phyloP scores from a whole-genome alignment of 164 flowering plant species.

The Vitis rotundifolia region DNA sequence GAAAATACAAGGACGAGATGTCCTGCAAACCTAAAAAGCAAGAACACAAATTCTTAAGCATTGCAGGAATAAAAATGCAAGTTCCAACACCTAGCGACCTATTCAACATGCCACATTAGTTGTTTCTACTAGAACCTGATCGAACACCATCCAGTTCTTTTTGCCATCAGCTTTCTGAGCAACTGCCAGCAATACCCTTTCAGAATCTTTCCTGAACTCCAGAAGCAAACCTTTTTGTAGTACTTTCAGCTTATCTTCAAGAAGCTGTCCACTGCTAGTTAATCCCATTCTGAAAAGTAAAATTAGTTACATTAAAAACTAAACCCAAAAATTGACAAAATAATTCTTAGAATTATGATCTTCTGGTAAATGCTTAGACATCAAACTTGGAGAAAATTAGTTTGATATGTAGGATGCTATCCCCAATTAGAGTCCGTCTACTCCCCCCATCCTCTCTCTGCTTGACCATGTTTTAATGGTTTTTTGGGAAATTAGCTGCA shows the following conservation, averaged over 20 bases:
- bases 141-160: constrained; percentile 93
- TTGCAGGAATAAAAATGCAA: constrained; percentile 1
- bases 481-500: too few species aligned
- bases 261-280: constrained; percentile 42
- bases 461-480: neutral
- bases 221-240: constrained; percentile 64
- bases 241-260: constrained; percentile 49
- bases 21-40: too few species aligned
- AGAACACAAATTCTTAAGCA: neutral
- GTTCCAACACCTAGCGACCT: constrained; percentile 46
- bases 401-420: too few species aligned
- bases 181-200: constrained; percentile 79
- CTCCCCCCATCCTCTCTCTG: neutral
- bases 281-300: constrained; percentile 43
- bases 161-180: constrained; percentile 93
- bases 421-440: too few species aligned
- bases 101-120: constrained; percentile 39
- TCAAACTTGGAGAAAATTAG: neutral
- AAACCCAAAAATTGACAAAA: neutral
- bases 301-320: neutral
- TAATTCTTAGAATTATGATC: neutral
- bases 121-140: constrained; percentile 75
- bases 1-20: too few species aligned
- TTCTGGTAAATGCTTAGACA: neutral
- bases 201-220: constrained; percentile 87